Evolutionary conservation across 2,329 filamentous ascomycete species (phyloP).

Genomic region (Aurifilum marmelostoma): DNA sequence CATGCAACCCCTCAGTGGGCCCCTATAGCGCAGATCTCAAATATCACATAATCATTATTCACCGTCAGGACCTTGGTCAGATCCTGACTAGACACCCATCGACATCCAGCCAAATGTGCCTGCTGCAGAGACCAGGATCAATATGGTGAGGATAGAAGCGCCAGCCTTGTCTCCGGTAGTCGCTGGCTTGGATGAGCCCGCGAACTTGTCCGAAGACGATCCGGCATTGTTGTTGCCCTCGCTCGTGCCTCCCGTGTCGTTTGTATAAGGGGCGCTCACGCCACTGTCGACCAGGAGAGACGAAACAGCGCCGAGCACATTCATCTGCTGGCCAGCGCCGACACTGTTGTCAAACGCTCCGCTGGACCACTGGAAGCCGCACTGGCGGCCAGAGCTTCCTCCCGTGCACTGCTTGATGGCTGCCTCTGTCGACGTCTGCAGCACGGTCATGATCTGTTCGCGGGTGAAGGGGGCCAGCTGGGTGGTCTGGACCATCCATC

Average conservation of each 20-base stretch:
- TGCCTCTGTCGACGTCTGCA: conserved; percentile 24
- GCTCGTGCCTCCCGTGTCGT: conserved; percentile 35
- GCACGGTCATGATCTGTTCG: conserved; percentile 25
- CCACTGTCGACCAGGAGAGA: conserved; percentile 43
- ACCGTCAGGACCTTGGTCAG: too few species aligned
- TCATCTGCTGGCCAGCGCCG: conserved; percentile 60
- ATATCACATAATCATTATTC: not conserved
- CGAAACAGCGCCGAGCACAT: conserved; percentile 55
- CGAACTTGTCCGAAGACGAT: conserved; percentile 32
- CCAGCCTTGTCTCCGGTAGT: conserved; percentile 37
- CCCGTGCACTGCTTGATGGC: conserved; percentile 29
- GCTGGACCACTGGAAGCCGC: conserved; percentile 57
- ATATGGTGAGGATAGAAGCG: conserved; percentile 36
- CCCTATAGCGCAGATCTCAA: not conserved
- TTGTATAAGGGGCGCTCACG: conserved; percentile 31
- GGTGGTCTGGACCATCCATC: conserved; percentile 28
- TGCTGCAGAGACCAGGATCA: conserved; percentile 30
- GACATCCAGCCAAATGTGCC: conserved; percentile 42
- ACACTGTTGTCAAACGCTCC: conserved; percentile 52
- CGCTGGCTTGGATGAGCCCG: conserved; percentile 31
- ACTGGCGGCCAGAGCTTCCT: conserved; percentile 42
- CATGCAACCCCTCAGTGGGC: not conserved
- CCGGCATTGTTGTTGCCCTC: conserved; percentile 35
- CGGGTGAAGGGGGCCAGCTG: conserved; percentile 29
- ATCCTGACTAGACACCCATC: conserved; percentile 20